Percentiles rank a stretch among this genome's conserved stretches.
Conservation (phyloP, 2,329 filamentous ascomycete genomes). For the Colletotrichum sp. region DNA sequence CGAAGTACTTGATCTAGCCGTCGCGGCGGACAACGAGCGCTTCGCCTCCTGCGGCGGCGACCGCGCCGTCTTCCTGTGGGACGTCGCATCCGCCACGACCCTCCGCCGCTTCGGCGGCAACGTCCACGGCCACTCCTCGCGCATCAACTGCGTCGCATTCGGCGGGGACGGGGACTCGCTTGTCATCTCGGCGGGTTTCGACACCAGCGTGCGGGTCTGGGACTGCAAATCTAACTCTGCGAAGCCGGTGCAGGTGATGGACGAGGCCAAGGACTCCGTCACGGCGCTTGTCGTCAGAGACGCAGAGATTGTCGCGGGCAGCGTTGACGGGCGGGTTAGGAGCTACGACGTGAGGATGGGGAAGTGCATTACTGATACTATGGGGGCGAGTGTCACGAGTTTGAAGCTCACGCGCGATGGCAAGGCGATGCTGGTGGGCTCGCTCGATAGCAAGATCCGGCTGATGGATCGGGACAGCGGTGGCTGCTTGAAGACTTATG, state of each 20-base stretch:
- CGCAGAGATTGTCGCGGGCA: conserved; percentile 71
- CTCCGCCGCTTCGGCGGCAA: conserved; percentile 73
- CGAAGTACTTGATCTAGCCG: conserved; percentile 82
- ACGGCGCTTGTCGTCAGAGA: conserved; percentile 53
- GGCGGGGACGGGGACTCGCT: conserved; percentile 78
- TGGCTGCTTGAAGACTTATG: conserved; percentile 74
- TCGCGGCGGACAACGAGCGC: conserved; percentile 77
- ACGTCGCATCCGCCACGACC: conserved; percentile 82
- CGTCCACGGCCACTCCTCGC: conserved; percentile 66
- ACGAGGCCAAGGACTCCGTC: conserved; percentile 76
- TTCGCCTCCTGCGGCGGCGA: conserved; percentile 92
- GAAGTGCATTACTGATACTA: conserved; percentile 70
- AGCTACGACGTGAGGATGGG: conserved; percentile 86
- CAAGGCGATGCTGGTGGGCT: conserved; percentile 75
- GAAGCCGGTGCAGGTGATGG: conserved; percentile 74
- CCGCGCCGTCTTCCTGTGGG: conserved; percentile 91
- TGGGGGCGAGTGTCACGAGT: conserved; percentile 77
- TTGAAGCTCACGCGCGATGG: conserved; percentile 74
- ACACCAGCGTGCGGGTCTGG: conserved; percentile 80
- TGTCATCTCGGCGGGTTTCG: conserved; percentile 75
- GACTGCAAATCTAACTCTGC: conserved; percentile 59
- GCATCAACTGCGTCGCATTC: conserved; percentile 82
- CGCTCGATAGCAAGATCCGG: conserved; percentile 76
- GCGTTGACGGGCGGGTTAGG: conserved; percentile 83
- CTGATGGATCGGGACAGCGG: conserved; percentile 83